These are phyloP conservation scores for Reutealis trisperma DNA, from an alignment of 345 rosid genomes.

Conservation along the genomic window DNA sequence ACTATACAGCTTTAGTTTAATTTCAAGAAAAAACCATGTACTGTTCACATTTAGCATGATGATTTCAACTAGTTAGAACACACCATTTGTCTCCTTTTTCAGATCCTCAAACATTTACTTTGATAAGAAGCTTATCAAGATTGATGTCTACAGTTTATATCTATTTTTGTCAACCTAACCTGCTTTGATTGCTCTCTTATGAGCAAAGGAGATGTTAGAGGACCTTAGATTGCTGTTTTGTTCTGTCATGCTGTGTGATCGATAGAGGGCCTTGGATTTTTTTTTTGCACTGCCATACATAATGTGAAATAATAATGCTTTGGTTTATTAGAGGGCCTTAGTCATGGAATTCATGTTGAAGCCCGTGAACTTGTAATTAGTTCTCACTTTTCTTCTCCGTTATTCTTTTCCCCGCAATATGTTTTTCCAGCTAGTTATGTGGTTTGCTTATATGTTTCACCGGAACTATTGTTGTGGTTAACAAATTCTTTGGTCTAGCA, in stretches of 20 bases:
- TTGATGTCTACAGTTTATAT: neutral
- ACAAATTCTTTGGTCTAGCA: no score
- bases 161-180: neutral
- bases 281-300: neutral
- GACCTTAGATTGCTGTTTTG: neutral
- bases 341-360: slow-evolving; percentile 33
- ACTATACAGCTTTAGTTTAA: neutral
- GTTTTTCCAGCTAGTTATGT: no score
- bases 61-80: neutral
- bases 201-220: neutral
- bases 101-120: neutral
- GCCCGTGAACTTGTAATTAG: slow-evolving; percentile 78
- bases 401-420: no score
- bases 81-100: neutral
- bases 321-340: neutral
- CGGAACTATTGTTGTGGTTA: no score
- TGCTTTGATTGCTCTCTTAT: neutral
- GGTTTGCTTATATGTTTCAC: no score
- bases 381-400: slow-evolving; percentile 2
- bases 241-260: neutral
- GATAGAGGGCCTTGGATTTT: neutral
- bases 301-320: neutral
- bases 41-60: neutral
- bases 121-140: neutral
- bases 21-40: neutral